Conservation (phyloP, 768 basidiomycete species). For the Phallus indusiatus region DNA sequence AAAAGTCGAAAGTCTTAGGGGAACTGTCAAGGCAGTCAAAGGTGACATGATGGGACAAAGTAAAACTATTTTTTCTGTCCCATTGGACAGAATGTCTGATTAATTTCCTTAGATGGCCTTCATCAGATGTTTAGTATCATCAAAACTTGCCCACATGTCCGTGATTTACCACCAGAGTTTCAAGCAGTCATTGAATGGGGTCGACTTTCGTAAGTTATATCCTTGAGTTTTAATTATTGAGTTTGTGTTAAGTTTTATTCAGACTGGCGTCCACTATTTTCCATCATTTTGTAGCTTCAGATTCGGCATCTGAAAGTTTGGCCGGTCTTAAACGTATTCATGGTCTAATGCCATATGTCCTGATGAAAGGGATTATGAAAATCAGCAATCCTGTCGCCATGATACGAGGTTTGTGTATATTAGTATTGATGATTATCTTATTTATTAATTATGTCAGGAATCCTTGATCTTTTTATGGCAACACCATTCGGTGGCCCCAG, state of each 20-base stretch:
- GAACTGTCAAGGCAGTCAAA: conserved; percentile 78
- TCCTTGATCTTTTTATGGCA: conserved; percentile 92
- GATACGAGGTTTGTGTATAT: conserved; percentile 62
- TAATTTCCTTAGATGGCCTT: conserved; percentile 61
- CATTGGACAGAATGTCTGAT: not conserved
- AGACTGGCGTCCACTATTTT: conserved; percentile 96
- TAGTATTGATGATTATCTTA: conserved; percentile 1
- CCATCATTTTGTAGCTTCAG: conserved; percentile 88
- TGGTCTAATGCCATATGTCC: conserved; percentile 95
- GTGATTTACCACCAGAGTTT: conserved; percentile 75
- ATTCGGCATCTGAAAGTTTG: conserved; percentile 85
- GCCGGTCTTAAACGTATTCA: conserved; percentile 85
- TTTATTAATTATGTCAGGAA: conserved; percentile 24
- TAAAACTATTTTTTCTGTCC: conserved; percentile 17
- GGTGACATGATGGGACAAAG: conserved; percentile 89
- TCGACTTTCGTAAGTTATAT: conserved; percentile 75
- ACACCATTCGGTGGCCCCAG: conserved; percentile 93
- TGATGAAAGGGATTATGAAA: conserved; percentile 83
- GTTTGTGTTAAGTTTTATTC: conserved; percentile 2
- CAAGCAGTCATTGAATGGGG: conserved; percentile 93
- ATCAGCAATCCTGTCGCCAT: conserved; percentile 95
- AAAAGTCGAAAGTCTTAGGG: conserved; percentile 78
- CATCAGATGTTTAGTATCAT: conserved; percentile 84
- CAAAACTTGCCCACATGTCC: conserved; percentile 66
- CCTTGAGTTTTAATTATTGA: not conserved